phyloP scores from a whole-genome alignment of 2,329 filamentous ascomycete genomes.

The Niveomyces coronatus region DNA sequence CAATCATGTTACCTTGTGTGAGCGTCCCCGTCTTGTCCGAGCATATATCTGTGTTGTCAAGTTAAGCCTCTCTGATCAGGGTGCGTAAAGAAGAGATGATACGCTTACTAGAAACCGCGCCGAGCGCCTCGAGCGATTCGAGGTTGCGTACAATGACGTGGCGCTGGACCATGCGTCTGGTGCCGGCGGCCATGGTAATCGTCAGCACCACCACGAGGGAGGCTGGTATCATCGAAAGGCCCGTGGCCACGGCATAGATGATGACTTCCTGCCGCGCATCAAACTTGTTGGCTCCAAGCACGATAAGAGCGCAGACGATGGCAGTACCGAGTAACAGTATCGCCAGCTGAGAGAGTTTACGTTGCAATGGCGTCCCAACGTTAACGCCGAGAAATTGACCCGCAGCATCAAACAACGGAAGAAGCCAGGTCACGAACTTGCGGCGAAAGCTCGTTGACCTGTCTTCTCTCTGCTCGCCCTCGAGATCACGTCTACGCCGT shows the following conservation, averaged over 20 bases:
- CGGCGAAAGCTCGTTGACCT: conserved; percentile 21
- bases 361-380: conserved; percentile 58
- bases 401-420: conserved; percentile 26
- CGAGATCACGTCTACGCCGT: too few species aligned
- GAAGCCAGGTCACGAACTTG: conserved; percentile 25
- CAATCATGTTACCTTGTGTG: conserved; percentile 43
- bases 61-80: conserved; percentile 12
- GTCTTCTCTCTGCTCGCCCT: conserved; percentile 36
- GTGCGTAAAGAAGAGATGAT: conserved; percentile 10
- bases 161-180: conserved; percentile 41
- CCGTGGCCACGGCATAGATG: conserved; percentile 35
- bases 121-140: conserved; percentile 41
- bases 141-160: conserved; percentile 44
- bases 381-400: conserved; percentile 38
- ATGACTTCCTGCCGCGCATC: conserved; percentile 28
- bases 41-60: conserved; percentile 35
- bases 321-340: conserved; percentile 55
- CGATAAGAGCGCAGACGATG: conserved; percentile 34
- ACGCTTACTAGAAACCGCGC: conserved; percentile 37
- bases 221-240: conserved; percentile 40
- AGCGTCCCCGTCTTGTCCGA: conserved; percentile 49
- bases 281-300: conserved; percentile 33
- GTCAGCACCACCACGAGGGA: conserved; percentile 43
- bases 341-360: conserved; percentile 59
- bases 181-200: conserved; percentile 48